Base-by-base conservation (phyloP, 2,329 filamentous ascomycete genomes). In the Fusarium anguioides region DNA sequence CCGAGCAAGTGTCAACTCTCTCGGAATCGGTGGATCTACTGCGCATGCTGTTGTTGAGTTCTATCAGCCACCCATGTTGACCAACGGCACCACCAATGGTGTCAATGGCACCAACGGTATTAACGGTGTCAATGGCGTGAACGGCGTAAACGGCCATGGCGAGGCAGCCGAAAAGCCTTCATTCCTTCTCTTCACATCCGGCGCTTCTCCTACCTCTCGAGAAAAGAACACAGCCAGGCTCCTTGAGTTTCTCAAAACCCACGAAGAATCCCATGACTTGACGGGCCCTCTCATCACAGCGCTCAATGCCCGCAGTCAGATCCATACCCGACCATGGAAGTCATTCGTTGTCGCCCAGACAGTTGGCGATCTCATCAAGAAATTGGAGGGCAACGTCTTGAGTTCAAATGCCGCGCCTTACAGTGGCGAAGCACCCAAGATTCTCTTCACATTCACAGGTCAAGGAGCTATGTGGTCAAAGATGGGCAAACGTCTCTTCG, bases 1-100 rank as follows among this genome's bases (percentile, higher is more conserved):
- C 26, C 64, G 74, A 24, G 72, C 68, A 23, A 75, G 72, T 20
- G 66, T 83, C 18, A 72, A 72, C 40, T 72, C 69, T 3, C 67
- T 82, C 54, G 82, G 81, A 3, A 82, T 80, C 23, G 81, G 82
- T 17, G 82, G 82, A 36, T 78, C 79, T 17, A 83, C 83, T 58
- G 79, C 77, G 0, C 82, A 84, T 58, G 73, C 75, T 5, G 78
- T 83, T 15, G 60, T 84, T 45, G 75, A 78, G 47, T 67, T 68
- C 10, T 71, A 71, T 15, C 46, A 70, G 5, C 53, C 68, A 1
- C 49, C 56, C 20, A 46, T 55, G 23, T 2, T 55, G 5, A 46
- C 54, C 6, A 60, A 62, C 8, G 41, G 41, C 1, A 23, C 24
- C 6, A 10, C 23, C 20, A 41, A 66, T 27, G 40, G 35, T 2